Evolutionary conservation across 2,329 filamentous ascomycete species (phyloP).

Genomic region (Madurella mycetomatis): DNA sequence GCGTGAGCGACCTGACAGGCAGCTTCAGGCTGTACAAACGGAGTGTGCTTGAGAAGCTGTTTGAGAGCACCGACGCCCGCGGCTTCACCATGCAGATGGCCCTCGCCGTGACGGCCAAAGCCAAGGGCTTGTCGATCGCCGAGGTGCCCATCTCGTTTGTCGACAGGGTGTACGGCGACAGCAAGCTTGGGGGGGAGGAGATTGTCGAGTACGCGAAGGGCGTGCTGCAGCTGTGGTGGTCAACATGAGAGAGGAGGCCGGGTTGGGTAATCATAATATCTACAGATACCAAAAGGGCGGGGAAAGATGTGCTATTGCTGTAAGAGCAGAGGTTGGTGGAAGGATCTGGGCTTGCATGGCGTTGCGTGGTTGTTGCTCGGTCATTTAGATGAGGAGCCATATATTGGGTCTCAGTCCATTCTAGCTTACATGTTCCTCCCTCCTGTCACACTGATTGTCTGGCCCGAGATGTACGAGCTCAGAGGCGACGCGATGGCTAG

Average conservation of each 20-base stretch:
- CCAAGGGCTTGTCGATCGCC: slow-evolving; percentile 87
- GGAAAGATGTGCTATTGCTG: neutral
- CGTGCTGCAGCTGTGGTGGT: slow-evolving; percentile 65
- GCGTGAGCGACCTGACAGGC: slow-evolving; percentile 92
- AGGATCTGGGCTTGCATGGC: slow-evolving; percentile 9
- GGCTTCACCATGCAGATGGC: slow-evolving; percentile 99
- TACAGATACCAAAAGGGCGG: slow-evolving; percentile 5
- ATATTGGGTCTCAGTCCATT: neutral
- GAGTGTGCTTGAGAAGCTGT: slow-evolving; percentile 81
- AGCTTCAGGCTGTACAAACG: slow-evolving; percentile 95
- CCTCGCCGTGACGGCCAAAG: slow-evolving; percentile 96
- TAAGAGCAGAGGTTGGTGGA: slow-evolving; percentile 9
- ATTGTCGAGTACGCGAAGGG: slow-evolving; percentile 96
- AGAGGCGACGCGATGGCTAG: slow-evolving; percentile 76
- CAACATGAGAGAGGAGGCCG: slow-evolving; percentile 14
- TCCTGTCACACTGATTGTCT: slow-evolving; percentile 83
- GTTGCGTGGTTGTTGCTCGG: slow-evolving; percentile 6
- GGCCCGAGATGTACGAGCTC: slow-evolving; percentile 79
- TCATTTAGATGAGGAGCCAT: slow-evolving; percentile 2
- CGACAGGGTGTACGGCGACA: slow-evolving; percentile 85
- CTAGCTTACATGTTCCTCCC: slow-evolving; percentile 56
- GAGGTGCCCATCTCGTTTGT: slow-evolving; percentile 97
- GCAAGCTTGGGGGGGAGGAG: slow-evolving; percentile 89
- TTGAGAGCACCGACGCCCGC: slow-evolving; percentile 86
- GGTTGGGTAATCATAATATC: neutral